Evolutionary conservation across 176 grass and related monocot genomes (phyloP).

Genomic region (Ensete ventricosum): DNA sequence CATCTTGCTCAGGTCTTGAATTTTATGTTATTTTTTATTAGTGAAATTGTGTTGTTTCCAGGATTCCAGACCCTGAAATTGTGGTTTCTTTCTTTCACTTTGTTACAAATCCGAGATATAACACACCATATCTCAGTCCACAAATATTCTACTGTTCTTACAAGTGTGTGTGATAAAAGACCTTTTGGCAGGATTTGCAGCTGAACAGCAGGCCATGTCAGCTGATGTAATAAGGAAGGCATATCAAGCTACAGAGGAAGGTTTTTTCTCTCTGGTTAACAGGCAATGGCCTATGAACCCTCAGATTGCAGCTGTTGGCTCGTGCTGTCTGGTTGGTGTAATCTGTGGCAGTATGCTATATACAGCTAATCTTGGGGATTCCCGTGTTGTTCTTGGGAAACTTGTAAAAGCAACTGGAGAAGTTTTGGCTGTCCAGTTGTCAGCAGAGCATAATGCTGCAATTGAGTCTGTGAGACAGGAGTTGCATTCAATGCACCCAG

Average conservation of each 20-base stretch:
- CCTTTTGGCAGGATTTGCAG: constrained; percentile 15
- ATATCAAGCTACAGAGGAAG: constrained; percentile 23
- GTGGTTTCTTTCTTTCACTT: not conserved
- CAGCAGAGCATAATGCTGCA: constrained; percentile 21
- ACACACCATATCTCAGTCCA: not conserved
- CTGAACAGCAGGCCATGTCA: constrained; percentile 21
- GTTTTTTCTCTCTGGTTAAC: constrained; percentile 19
- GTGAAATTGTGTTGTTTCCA: not conserved
- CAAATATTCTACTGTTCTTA: not conserved
- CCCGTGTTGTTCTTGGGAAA: constrained; percentile 21
- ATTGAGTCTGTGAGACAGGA: constrained; percentile 27
- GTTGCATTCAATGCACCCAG: constrained; percentile 18
- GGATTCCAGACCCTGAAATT: not conserved
- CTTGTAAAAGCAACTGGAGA: constrained; percentile 27
- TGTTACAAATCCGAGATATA: not conserved
- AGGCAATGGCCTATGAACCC: constrained; percentile 21
- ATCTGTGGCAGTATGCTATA: constrained; percentile 21
- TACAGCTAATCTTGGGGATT: constrained; percentile 26
- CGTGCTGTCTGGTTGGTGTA: constrained; percentile 25
- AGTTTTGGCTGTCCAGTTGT: constrained; percentile 24
- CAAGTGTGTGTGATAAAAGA: not conserved
- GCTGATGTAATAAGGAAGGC: constrained; percentile 21
- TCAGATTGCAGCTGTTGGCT: constrained; percentile 23
- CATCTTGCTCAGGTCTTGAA: no score
- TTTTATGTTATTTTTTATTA: not conserved